Conservation (phyloP, 257 asterid genomes). For the Jacaranda mimosifolia region DNA sequence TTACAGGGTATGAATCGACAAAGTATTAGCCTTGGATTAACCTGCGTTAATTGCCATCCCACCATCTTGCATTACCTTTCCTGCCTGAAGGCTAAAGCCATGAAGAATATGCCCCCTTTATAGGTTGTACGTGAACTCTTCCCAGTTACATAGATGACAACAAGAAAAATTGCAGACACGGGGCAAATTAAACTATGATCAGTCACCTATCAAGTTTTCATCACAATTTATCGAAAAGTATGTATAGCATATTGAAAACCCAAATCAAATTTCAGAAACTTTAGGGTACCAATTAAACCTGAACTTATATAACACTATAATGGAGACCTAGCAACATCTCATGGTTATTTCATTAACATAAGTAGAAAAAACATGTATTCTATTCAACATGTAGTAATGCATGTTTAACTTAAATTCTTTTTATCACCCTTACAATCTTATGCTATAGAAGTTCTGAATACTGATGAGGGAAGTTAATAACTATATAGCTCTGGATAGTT, state of each 20-base stretch:
- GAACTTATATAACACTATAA: neutral
- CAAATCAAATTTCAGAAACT: neutral
- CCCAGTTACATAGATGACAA: neutral
- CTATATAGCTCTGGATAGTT: neutral
- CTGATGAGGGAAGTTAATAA: neutral
- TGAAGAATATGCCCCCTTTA: neutral
- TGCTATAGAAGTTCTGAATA: no score
- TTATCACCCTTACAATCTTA: neutral
- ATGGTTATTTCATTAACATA: neutral
- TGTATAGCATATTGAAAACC: neutral
- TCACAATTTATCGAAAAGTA: neutral
- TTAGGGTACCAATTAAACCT: neutral
- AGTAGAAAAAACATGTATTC: neutral
- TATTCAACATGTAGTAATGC: no score
- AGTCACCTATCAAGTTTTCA: constrained; percentile 8
- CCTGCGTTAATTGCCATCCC: neutral
- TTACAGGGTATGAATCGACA: neutral
- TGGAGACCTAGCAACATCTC: neutral
- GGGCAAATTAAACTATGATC: neutral
- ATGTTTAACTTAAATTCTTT: neutral
- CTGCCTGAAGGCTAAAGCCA: no score
- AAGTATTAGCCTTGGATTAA: neutral
- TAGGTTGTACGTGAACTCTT: neutral
- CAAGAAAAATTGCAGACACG: neutral
- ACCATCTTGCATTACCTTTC: constrained; percentile 4